phyloP scores from a whole-genome alignment of 2,329 filamentous ascomycete genomes.

The Bipolaris cookei region DNA sequence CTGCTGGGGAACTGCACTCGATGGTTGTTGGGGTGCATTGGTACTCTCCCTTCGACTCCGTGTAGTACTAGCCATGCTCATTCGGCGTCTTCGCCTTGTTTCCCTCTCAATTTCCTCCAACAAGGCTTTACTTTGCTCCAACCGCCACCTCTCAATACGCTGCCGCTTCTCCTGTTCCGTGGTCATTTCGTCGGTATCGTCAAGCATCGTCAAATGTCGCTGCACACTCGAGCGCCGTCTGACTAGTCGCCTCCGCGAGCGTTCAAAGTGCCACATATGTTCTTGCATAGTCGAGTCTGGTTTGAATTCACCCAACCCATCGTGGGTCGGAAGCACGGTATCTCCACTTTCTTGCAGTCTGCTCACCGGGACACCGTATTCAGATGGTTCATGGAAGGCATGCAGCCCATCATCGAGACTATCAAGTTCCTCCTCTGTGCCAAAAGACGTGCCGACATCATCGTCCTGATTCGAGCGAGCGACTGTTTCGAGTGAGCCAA shows the following conservation, averaged over 20 bases:
- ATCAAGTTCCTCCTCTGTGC: constrained; percentile 73
- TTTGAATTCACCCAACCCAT: constrained; percentile 86
- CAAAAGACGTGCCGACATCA: constrained; percentile 51
- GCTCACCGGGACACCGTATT: constrained; percentile 51
- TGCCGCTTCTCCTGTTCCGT: constrained; percentile 75
- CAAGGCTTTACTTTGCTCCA: constrained; percentile 86
- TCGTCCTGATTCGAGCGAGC: constrained; percentile 61
- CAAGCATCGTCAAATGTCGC: constrained; percentile 61
- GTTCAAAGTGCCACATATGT: constrained; percentile 87
- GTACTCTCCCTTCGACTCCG: constrained; percentile 38
- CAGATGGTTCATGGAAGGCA: constrained; percentile 74
- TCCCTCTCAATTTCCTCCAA: constrained; percentile 89
- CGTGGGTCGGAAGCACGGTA: constrained; percentile 85
- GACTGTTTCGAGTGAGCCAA: constrained; percentile 76
- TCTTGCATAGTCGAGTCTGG: constrained; percentile 74
- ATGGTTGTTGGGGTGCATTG: constrained; percentile 19
- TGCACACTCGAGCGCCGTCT: constrained; percentile 64
- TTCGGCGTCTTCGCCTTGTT: constrained; percentile 70
- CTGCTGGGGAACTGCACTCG: constrained; percentile 15
- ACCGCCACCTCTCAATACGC: constrained; percentile 88
- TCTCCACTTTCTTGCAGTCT: constrained; percentile 62
- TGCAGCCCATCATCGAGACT: constrained; percentile 91
- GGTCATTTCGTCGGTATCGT: constrained; percentile 59
- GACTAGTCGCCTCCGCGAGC: constrained; percentile 62
- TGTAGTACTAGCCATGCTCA: constrained; percentile 62